Evolutionary conservation across 352 stramenopile genomes (phyloP).

Genomic region (Phytophthora tentaculata): DNA sequence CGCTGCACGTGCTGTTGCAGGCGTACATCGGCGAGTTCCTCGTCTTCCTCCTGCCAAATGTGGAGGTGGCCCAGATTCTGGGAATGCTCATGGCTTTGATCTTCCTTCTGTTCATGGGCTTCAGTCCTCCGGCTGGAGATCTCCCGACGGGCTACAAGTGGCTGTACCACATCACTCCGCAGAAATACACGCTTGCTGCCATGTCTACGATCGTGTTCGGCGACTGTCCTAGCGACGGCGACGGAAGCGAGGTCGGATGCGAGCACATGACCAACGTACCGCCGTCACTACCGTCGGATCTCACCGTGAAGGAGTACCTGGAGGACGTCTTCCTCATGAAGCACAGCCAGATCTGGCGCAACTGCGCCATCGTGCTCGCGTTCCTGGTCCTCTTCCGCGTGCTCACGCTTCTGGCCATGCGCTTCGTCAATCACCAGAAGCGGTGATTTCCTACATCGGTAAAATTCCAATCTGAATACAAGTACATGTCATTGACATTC

Average conservation of each 20-base stretch:
- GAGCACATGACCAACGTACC: constrained; percentile 35
- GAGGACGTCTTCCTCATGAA: constrained; percentile 44
- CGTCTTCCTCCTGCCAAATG: constrained; percentile 35
- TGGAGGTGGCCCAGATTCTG: constrained; percentile 54
- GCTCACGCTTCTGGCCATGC: constrained; percentile 19
- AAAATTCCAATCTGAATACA: no score
- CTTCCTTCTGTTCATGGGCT: constrained; percentile 27
- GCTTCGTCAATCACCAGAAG: constrained; percentile 49
- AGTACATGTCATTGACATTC: no score
- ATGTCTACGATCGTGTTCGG: constrained; percentile 16
- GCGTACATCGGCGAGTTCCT: constrained; percentile 37
- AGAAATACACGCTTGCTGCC: constrained; percentile 18
- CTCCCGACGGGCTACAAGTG: constrained; percentile 22
- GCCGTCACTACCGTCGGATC: constrained; percentile 27
- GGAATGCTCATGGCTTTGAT: constrained; percentile 26
- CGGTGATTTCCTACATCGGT: not conserved
- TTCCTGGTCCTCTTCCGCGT: constrained; percentile 4
- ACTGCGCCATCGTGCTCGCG: constrained; percentile 36
- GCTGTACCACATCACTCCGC: constrained; percentile 27
- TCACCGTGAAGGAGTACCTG: constrained; percentile 43
- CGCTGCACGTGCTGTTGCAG: constrained; percentile 26
- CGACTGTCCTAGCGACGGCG: constrained; percentile 28
- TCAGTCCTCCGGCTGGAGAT: constrained; percentile 25
- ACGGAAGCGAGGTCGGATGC: constrained; percentile 35
- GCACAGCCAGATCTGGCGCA: constrained; percentile 33